These are phyloP conservation scores for Phycomyces nitens DNA, from an alignment of 192 early-diverging fungal species.

Conservation along the genomic window DNA sequence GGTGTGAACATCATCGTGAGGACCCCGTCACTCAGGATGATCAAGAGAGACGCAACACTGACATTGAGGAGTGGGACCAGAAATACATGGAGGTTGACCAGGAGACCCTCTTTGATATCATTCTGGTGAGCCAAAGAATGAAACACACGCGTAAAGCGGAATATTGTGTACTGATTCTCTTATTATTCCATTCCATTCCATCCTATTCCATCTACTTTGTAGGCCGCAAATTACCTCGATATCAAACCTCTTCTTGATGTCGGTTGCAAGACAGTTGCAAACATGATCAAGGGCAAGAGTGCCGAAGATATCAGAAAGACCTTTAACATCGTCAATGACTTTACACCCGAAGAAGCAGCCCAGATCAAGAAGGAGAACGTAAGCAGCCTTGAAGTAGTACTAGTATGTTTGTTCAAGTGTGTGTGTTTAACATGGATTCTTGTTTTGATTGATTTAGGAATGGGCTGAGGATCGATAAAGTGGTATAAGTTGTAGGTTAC, in stretches of 20 bases:
- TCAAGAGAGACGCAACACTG: constrained; percentile 59
- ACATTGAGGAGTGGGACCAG: constrained; percentile 79
- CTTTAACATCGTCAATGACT: constrained; percentile 97
- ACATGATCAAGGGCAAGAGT: constrained; percentile 94
- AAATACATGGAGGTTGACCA: constrained; percentile 77
- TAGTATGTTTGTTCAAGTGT: constrained; percentile 17
- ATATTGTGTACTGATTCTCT: not conserved
- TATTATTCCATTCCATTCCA: not conserved
- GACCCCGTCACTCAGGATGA: constrained; percentile 59
- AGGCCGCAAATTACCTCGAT: constrained; percentile 88
- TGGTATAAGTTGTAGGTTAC: not conserved
- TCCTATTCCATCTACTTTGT: not conserved
- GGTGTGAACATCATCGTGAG: constrained; percentile 73
- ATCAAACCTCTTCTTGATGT: constrained; percentile 96
- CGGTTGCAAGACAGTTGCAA: constrained; percentile 97
- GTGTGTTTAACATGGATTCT: not conserved
- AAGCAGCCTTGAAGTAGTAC: no score
- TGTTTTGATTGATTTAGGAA: constrained; percentile 25
- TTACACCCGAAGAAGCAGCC: constrained; percentile 94
- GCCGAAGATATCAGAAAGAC: constrained; percentile 91
- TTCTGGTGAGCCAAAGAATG: constrained; percentile 42
- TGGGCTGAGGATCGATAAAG: constrained; percentile 43
- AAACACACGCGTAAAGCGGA: not conserved
- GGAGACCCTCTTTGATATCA: constrained; percentile 79
- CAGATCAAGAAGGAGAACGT: constrained; percentile 81